These are phyloP conservation scores for Pleurotus platypus DNA, from an alignment of 768 basidiomycete species.

Conservation along the genomic window DNA sequence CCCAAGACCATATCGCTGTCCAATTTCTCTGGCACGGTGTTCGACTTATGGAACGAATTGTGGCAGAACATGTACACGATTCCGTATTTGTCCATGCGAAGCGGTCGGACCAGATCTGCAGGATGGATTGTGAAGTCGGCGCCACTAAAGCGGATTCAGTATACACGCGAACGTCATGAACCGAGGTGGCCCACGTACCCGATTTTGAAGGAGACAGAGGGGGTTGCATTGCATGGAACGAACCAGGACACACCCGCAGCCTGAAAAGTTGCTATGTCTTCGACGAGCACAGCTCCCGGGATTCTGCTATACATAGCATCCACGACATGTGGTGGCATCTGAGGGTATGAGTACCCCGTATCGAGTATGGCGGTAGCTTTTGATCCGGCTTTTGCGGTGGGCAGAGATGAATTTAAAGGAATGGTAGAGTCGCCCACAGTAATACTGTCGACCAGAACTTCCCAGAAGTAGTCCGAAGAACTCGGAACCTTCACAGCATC, in stretches of 20 bases:
- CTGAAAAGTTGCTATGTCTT: slow-evolving; percentile 22
- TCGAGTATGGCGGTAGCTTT: slow-evolving; percentile 59
- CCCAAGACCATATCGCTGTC: slow-evolving; percentile 64
- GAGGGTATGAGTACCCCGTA: slow-evolving; percentile 65
- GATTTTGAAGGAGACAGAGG: slow-evolving; percentile 66
- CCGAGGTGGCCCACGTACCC: slow-evolving; percentile 30
- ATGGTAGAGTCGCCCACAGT: slow-evolving; percentile 57
- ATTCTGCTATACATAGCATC: slow-evolving; percentile 61
- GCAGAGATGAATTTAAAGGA: slow-evolving; percentile 40
- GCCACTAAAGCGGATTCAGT: slow-evolving; percentile 24
- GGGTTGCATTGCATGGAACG: slow-evolving; percentile 58
- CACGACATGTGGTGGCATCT: slow-evolving; percentile 46
- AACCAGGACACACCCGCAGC: slow-evolving; percentile 49
- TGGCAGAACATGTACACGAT: slow-evolving; percentile 27
- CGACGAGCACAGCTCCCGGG: slow-evolving; percentile 41
- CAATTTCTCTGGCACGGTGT: slow-evolving; percentile 32
- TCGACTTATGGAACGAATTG: slow-evolving; percentile 23
- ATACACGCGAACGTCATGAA: background rate
- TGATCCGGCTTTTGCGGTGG: slow-evolving; percentile 29
- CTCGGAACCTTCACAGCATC: slow-evolving; percentile 51
- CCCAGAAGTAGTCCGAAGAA: slow-evolving; percentile 54
- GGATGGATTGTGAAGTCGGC: slow-evolving; percentile 60
- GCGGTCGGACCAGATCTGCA: slow-evolving; percentile 39
- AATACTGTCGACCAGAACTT: slow-evolving; percentile 40
- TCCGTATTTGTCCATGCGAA: slow-evolving; percentile 22